Percentiles rank a stretch among this genome's conserved stretches.
phyloP scores from a whole-genome alignment of 768 basidiomycete species.

The Russula compacta region DNA sequence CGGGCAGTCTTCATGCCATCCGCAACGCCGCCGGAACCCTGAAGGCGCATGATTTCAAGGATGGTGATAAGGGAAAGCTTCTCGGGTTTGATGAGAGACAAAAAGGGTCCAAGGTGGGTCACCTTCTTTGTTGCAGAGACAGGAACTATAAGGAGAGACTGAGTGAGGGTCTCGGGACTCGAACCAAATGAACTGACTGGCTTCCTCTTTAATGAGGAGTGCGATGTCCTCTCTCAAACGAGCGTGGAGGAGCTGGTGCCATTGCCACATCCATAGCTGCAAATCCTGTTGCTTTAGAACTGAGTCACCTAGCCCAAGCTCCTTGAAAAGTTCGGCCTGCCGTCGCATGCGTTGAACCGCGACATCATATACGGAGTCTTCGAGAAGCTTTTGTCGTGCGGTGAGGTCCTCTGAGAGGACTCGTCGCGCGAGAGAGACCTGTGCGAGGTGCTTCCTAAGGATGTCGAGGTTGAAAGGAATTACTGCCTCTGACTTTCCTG shows the following conservation, averaged over 20 bases:
- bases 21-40: conserved; percentile 64
- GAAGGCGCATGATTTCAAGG: conserved; percentile 77
- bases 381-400: conserved; percentile 71
- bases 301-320: conserved; percentile 44
- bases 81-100: conserved; percentile 63
- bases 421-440: conserved; percentile 52
- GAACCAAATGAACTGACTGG: neutral
- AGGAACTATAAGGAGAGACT: neutral
- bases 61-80: conserved; percentile 84
- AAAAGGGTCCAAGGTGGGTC: conserved; percentile 50
- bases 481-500: conserved; percentile 21
- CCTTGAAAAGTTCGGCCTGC: conserved; percentile 48
- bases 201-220: conserved; percentile 35
- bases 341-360: conserved; percentile 63
- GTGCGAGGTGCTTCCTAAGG: conserved; percentile 58
- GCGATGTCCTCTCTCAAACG: conserved; percentile 45
- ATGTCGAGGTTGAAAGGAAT: conserved; percentile 70
- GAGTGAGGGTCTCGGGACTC: neutral
- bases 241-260: conserved; percentile 55
- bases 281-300: conserved; percentile 42
- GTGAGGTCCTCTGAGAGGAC: conserved; percentile 59
- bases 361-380: conserved; percentile 79
- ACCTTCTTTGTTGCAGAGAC: neutral
- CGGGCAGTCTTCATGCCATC: conserved; percentile 88
- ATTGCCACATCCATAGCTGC: conserved; percentile 78